phyloP scores from a whole-genome alignment of 257 asterid genomes.

The Solanum ossicruentum region DNA sequence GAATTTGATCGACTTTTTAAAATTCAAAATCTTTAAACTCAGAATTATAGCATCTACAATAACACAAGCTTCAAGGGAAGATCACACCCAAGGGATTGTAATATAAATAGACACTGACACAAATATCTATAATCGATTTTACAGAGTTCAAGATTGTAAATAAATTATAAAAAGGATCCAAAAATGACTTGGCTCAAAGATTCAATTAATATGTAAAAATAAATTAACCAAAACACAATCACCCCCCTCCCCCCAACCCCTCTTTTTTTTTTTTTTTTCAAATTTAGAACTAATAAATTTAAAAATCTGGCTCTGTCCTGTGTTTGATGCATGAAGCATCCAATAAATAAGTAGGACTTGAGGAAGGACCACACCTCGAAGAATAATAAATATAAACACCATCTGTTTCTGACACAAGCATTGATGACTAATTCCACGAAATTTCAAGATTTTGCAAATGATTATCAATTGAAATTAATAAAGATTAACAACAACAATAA shows the following conservation, averaged over 20 bases:
- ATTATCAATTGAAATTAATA: no score
- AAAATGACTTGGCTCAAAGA: neutral
- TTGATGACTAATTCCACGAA: neutral
- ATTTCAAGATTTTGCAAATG: neutral
- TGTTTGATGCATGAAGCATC: neutral
- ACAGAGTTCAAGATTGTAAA: no score
- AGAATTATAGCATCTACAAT: no score
- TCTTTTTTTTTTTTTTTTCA: neutral
- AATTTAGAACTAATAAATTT: neutral
- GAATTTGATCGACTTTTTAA: neutral
- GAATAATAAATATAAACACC: neutral
- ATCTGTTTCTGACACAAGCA: neutral
- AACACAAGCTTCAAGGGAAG: no score
- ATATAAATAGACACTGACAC: no score
- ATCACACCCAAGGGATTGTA: neutral
- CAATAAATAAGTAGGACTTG: fast-evolving
- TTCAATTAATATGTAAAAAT: neutral
- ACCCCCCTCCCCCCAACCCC: neutral
- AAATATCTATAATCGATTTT: no score
- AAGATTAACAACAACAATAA: no score
- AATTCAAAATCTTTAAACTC: neutral
- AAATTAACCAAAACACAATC: neutral
- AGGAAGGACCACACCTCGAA: no score
- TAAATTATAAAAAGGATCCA: neutral
- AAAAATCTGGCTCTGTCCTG: neutral